Conservation (phyloP, 1,284 basidiomycete genomes). For the Microbotryum intermedium region DNA sequence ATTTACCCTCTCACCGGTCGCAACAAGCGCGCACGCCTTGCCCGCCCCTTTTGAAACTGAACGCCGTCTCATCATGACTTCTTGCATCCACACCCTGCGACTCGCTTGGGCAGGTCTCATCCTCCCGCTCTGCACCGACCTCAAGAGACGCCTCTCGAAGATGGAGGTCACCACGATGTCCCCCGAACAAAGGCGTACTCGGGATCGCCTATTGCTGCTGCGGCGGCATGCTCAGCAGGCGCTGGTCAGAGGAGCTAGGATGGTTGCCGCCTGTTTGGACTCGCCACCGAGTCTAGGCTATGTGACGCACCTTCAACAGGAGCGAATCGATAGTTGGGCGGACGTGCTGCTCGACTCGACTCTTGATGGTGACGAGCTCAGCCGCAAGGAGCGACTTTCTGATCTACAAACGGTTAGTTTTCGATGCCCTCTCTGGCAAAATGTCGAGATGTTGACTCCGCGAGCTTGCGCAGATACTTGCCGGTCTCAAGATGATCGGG, state of each 20-base stretch:
- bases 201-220: slow-evolving; percentile 14
- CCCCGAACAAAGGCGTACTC: slow-evolving; percentile 6
- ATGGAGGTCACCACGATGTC: neutral
- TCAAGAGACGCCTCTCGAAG: slow-evolving; percentile 7
- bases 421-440: no score
- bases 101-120: slow-evolving; percentile 25
- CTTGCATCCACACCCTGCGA: slow-evolving; percentile 1
- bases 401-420: slow-evolving; percentile 15
- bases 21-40: slow-evolving; percentile 21
- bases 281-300: slow-evolving; percentile 24
- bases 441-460: neutral
- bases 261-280: slow-evolving; percentile 22
- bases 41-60: slow-evolving; percentile 5
- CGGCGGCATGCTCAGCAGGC: slow-evolving; percentile 7
- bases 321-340: slow-evolving; percentile 20
- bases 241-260: slow-evolving; percentile 20
- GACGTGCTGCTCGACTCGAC: slow-evolving; percentile 11
- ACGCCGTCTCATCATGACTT: slow-evolving; percentile 12
- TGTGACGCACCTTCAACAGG: slow-evolving; percentile 15
- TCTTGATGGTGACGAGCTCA: slow-evolving; percentile 14
- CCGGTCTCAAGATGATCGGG: slow-evolving; percentile 24
- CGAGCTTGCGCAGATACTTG: neutral
- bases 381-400: slow-evolving; percentile 3
- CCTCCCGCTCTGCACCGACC: slow-evolving; percentile 21
- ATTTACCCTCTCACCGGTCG: slow-evolving; percentile 21